Base-by-base conservation (phyloP, 108 stramenopile species). In the Nitzschia sp. region DNA sequence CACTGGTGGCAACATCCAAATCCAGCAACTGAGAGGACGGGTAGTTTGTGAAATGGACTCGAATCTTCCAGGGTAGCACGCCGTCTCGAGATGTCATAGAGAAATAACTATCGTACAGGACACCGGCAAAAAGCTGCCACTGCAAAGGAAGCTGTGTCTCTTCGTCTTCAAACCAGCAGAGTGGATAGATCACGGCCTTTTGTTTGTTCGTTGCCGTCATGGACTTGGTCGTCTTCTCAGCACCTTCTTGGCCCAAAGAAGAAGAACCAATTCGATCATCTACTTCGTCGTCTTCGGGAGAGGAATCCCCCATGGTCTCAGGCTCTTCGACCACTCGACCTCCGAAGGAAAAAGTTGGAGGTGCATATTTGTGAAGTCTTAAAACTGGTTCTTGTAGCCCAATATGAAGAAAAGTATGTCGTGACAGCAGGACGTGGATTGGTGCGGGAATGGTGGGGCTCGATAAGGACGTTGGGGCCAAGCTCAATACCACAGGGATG, bases 91-190 rank as follows among this genome's bases (percentile, higher is more conserved):
- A 29, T 21, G 56, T 29, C 35, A 38, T 27, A 17, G 24, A 42
- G 18, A 0, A 0, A 58, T 51, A 64, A 24, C 60, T 64, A 68
- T 94, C 92, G 36, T 77, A 94, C n/a, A 91, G 46, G 11, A 89
- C 83, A 19, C 93, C 93, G 0, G 70, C 84, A 64, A 91, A 91
- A 13, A 85, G 76, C 8, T 94, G 93, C 93, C 93, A 94, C 46
- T 83, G 72, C 8, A 94, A 76, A 18, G 93, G 82, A 33, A 66
- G 21, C 25, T 80, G 74, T 35, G 85, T 87, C 31, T 45, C 77
- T 65, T 84, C 88, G 59, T 94, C 93, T 74, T 94, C 88, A 59
- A 91, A 94, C 93, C 93, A 94, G 45, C 92, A 93, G 24, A 69
- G 69, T 17, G 87, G 86, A 78, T 76, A 89, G 13, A 47, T 11